Percentiles rank a stretch among this genome's conserved stretches.
Conservation (phyloP, 768 basidiomycete genomes). For the Trametes cubensis region DNA sequence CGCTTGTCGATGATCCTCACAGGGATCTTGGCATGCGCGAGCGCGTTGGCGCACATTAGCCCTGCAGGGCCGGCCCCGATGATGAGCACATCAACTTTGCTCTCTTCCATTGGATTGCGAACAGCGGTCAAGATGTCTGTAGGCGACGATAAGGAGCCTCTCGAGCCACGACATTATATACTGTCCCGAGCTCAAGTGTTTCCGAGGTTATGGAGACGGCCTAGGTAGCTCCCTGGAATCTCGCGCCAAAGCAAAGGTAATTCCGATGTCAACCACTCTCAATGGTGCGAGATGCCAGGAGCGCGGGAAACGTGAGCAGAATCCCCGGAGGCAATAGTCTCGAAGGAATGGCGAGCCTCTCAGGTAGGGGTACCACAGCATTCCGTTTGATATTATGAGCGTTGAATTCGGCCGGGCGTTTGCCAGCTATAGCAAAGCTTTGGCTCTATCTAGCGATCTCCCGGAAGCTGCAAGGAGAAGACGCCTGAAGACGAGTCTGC, state of each 20-base stretch:
- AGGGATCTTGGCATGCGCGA: constrained; percentile 40
- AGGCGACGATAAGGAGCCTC: not conserved
- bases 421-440: no score
- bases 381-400: no score
- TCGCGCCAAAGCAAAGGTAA: not conserved
- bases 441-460: no score
- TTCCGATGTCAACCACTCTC: not conserved
- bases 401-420: no score
- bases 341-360: no score
- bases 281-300: constrained; percentile 6
- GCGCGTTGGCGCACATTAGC: constrained; percentile 46
- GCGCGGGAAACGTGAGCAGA: not conserved
- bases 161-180: not conserved
- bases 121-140: not conserved
- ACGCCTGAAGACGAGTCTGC: not conserved
- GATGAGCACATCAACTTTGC: constrained; percentile 43
- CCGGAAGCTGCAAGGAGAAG: no score
- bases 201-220: not conserved
- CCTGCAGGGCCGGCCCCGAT: constrained; percentile 49
- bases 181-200: no score
- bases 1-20: constrained; percentile 46
- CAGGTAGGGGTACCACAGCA: no score
- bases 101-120: constrained; percentile 14
- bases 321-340: no score
- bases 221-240: not conserved